A percentile compares a stretch with the other conserved stretches of the same genome.
Conservation (phyloP, 2,329 filamentous ascomycete genomes). For the Talaromyces sp. region DNA sequence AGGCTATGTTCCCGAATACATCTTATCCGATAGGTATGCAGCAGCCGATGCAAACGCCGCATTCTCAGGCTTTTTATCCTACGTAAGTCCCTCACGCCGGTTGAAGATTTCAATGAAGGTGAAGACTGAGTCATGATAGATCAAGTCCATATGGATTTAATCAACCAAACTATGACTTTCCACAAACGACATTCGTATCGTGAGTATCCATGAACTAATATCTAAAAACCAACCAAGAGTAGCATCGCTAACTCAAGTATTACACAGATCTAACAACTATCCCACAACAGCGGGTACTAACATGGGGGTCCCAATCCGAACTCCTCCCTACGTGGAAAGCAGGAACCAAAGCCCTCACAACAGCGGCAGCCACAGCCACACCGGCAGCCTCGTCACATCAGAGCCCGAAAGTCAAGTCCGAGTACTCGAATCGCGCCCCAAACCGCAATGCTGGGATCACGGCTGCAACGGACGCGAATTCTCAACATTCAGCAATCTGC, state of each 20-base stretch:
- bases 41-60: slow-evolving; percentile 18
- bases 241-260: not conserved
- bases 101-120: not conserved
- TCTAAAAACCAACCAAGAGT: too few relatives aligned
- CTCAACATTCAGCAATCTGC: slow-evolving; percentile 90
- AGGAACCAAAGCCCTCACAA: slow-evolving; percentile 4
- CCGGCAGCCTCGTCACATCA: slow-evolving; percentile 22
- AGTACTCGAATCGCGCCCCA: slow-evolving; percentile 74
- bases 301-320: slow-evolving; percentile 1
- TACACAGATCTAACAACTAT: slow-evolving; percentile 13
- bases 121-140: slow-evolving; percentile 17
- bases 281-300: slow-evolving; percentile 8
- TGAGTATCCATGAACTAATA: slow-evolving; percentile 19
- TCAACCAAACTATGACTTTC: slow-evolving; percentile 34
- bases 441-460: slow-evolving; percentile 95
- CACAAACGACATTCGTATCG: slow-evolving; percentile 30
- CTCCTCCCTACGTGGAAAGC: slow-evolving; percentile 22
- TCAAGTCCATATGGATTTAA: slow-evolving; percentile 34
- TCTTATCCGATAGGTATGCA: slow-evolving; percentile 22
- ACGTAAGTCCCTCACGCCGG: slow-evolving; percentile 22
- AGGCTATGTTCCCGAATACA: slow-evolving; percentile 19
- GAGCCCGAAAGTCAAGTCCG: slow-evolving; percentile 55
- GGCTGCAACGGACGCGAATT: slow-evolving; percentile 95
- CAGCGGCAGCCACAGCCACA: slow-evolving; percentile 5
- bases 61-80: slow-evolving; percentile 25